Evolutionary conservation across 1,139 yeast species (phyloP).

Genomic region (Chernovozyma sophiae-reginae): DNA sequence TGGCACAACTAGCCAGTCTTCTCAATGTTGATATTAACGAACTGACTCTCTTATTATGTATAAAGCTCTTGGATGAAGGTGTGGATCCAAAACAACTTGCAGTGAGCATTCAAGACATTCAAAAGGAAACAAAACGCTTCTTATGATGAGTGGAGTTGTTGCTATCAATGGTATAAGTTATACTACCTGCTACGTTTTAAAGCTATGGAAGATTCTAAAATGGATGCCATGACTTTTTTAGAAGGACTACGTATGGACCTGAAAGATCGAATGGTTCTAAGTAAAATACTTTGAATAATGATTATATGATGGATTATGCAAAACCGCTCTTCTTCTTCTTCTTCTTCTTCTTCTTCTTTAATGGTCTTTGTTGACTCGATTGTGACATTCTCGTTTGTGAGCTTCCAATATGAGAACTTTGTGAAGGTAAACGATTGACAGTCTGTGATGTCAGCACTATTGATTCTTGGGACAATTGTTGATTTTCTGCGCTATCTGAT

Average conservation of each 20-base stretch:
- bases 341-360: slow-evolving; percentile 7
- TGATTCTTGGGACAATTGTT: neutral
- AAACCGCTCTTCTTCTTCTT: slow-evolving; percentile 32
- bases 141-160: too few relatives aligned
- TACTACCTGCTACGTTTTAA: too few relatives aligned
- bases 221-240: too few relatives aligned
- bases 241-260: too few relatives aligned
- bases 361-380: slow-evolving; percentile 5
- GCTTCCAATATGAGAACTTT: neutral
- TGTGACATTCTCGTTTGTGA: slow-evolving; percentile 6
- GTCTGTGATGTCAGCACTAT: neutral
- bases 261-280: too few relatives aligned
- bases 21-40: slow-evolving; percentile 26
- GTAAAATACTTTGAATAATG: too few relatives aligned
- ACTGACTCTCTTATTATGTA: slow-evolving; percentile 28
- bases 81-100: slow-evolving; percentile 34
- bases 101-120: slow-evolving; percentile 20
- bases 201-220: too few relatives aligned
- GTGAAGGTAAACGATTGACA: neutral
- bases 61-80: slow-evolving; percentile 37
- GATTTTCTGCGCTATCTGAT: neutral
- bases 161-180: too few relatives aligned
- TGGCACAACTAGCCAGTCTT: slow-evolving; percentile 25
- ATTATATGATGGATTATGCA: slow-evolving; percentile 14
- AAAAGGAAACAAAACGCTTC: slow-evolving; percentile 18